phyloP scores from a whole-genome alignment of 2,329 filamentous ascomycete species.

The Hirsutella rhossiliensis region DNA sequence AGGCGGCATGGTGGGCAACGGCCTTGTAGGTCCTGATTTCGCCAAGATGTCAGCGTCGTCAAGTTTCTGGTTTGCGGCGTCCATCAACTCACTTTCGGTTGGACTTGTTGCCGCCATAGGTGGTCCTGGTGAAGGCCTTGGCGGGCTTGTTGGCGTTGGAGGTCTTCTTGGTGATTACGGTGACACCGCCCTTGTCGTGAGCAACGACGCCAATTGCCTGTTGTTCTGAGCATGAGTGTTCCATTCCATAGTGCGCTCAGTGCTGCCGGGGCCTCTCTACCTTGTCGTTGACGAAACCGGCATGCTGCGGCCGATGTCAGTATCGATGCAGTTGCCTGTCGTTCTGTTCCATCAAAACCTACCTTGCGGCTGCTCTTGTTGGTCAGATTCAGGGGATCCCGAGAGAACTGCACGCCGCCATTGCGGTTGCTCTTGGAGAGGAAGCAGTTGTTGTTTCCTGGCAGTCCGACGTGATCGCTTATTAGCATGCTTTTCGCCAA shows the following conservation, averaged over 20 bases:
- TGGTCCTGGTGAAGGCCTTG: constrained; percentile 49
- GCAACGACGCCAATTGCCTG: constrained; percentile 74
- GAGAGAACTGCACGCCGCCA: constrained; percentile 82
- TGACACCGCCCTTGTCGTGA: constrained; percentile 67
- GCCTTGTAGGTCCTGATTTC: constrained; percentile 68
- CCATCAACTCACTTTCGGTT: constrained; percentile 49
- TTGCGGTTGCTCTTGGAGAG: constrained; percentile 77
- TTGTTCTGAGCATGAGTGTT: constrained; percentile 10
- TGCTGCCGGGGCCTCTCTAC: constrained; percentile 32
- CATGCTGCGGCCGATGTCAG: constrained; percentile 50
- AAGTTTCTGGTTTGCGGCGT: not conserved
- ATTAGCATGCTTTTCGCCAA: not conserved
- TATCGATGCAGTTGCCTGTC: not conserved
- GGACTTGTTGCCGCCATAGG: constrained; percentile 60
- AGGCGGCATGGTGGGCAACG: constrained; percentile 72
- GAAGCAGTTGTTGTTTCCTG: constrained; percentile 81
- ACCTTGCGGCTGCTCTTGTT: constrained; percentile 93
- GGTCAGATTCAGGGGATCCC: constrained; percentile 83
- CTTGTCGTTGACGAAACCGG: constrained; percentile 89
- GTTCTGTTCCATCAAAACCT: constrained; percentile 8
- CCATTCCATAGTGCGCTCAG: not conserved
- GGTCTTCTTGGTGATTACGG: constrained; percentile 76
- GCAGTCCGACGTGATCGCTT: not conserved
- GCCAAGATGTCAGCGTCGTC: constrained; percentile 9
- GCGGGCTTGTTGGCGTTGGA: constrained; percentile 62